These are phyloP conservation scores for Pichia norvegensis DNA, from an alignment of 1,139 yeast genomes.

Conservation along the genomic window DNA sequence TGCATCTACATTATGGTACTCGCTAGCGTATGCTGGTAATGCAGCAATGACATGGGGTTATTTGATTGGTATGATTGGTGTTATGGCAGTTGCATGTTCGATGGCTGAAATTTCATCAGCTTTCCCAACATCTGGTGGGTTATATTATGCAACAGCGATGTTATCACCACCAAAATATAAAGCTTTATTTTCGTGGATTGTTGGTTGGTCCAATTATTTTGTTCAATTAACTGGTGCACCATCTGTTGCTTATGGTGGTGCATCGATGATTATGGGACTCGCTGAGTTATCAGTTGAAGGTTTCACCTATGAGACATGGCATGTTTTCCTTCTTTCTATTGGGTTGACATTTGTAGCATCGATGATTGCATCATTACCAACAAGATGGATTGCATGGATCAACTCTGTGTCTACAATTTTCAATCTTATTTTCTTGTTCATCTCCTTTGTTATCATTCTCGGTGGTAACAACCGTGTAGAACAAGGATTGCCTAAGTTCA, in stretches of 20 bases:
- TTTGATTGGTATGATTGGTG: constrained; percentile 43
- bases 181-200: constrained; percentile 50
- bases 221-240: constrained; percentile 56
- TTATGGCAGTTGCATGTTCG: constrained; percentile 44
- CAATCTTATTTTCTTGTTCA: constrained; percentile 44
- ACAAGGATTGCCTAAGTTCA: constrained; percentile 40
- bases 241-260: constrained; percentile 54
- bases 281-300: constrained; percentile 30
- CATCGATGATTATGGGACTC: constrained; percentile 52
- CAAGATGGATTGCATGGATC: constrained; percentile 50
- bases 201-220: constrained; percentile 54
- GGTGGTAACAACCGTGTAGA: constrained; percentile 43
- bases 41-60: constrained; percentile 52
- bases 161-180: constrained; percentile 47
- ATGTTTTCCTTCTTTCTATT: constrained; percentile 42
- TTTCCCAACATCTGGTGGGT: constrained; percentile 65
- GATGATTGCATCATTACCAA: constrained; percentile 41
- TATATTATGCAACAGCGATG: constrained; percentile 46
- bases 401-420: constrained; percentile 45
- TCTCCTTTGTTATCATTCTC: constrained; percentile 51
- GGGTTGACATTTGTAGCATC: constrained; percentile 48
- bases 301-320: constrained; percentile 43
- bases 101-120: constrained; percentile 60
- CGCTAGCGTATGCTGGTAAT: constrained; percentile 38
- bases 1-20: constrained; percentile 48